A percentile compares a stretch with the other conserved stretches of the same genome.
These are phyloP conservation scores for Alternaria ethzedia DNA, from an alignment of 2,329 filamentous ascomycete species.

Conservation along the genomic window DNA sequence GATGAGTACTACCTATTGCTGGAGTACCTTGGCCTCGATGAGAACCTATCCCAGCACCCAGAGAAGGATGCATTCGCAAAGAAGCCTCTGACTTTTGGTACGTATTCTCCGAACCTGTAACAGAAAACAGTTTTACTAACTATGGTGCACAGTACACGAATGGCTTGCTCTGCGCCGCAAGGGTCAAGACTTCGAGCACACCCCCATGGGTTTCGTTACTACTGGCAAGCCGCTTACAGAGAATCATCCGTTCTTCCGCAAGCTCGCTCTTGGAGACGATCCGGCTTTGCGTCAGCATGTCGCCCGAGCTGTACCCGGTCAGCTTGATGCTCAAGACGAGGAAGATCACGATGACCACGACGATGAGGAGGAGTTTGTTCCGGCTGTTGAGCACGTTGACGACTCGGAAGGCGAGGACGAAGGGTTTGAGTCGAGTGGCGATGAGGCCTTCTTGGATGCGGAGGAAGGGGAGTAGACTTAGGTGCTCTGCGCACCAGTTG, in stretches of 20 bases:
- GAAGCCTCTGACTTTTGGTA: slow-evolving; percentile 38
- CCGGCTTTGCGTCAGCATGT: slow-evolving; percentile 15
- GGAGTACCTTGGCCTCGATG: slow-evolving; percentile 31
- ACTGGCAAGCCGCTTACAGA: slow-evolving; percentile 58
- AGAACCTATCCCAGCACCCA: slow-evolving; percentile 5
- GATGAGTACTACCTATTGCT: slow-evolving; percentile 49
- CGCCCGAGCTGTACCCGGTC: slow-evolving; percentile 12
- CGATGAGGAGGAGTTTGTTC: slow-evolving; percentile 22
- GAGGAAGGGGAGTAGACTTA: neutral
- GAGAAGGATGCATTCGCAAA: slow-evolving; percentile 21
- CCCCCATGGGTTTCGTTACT: slow-evolving; percentile 65
- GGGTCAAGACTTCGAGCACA: slow-evolving; percentile 64
- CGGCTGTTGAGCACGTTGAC: slow-evolving; percentile 17
- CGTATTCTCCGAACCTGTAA: neutral
- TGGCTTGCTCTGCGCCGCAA: slow-evolving; percentile 63
- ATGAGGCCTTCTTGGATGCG: slow-evolving; percentile 5
- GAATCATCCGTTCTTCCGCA: slow-evolving; percentile 61
- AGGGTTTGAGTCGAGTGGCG: slow-evolving; percentile 4
- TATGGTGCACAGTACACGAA: slow-evolving; percentile 52
- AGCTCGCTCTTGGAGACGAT: slow-evolving; percentile 2
- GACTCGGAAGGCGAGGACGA: slow-evolving; percentile 21
- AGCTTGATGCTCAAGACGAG: slow-evolving; percentile 4
- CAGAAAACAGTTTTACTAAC: slow-evolving; percentile 45
- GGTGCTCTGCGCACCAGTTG: neutral
- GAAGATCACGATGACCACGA: slow-evolving; percentile 14